These are phyloP conservation scores for Aspergillus neoniger DNA, from an alignment of 2,329 filamentous ascomycete species.

Conservation along the genomic window DNA sequence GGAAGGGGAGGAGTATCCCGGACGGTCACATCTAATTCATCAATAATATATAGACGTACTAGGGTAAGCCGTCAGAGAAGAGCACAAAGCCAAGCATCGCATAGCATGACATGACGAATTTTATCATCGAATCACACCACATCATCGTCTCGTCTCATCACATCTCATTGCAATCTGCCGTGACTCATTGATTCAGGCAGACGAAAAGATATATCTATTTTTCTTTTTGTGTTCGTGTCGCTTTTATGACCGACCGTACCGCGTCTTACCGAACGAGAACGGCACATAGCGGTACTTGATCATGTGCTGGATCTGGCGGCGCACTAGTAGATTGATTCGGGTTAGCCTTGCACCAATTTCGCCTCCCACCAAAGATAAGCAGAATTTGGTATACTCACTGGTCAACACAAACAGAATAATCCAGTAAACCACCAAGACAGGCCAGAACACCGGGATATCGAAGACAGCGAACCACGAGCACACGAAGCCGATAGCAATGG, in stretches of 20 bases:
- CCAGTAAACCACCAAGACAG: conserved; percentile 97
- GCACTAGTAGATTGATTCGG: conserved; percentile 61
- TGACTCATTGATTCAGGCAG: not conserved
- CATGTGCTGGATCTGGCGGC: conserved; percentile 99
- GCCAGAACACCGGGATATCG: conserved; percentile 98
- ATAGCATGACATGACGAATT: not conserved
- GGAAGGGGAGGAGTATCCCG: not conserved
- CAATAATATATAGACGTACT: not conserved
- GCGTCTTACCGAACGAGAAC: conserved; percentile 87
- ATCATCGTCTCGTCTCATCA: not conserved
- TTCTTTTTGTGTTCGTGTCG: not conserved
- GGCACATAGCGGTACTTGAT: conserved; percentile 99
- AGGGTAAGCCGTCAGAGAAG: not conserved
- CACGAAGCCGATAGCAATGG: conserved; percentile 76
- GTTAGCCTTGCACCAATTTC: conserved; percentile 11
- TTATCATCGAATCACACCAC: not conserved
- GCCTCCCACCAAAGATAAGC: not conserved
- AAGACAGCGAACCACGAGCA: conserved; percentile 95
- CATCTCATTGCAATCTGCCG: not conserved
- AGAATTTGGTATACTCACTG: conserved; percentile 62
- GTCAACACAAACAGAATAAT: conserved; percentile 93
- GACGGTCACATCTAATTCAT: not conserved
- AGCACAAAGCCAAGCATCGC: not conserved
- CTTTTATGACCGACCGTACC: conserved; percentile 57
- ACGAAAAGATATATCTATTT: not conserved